phyloP scores from a whole-genome alignment of 306 rosid species.

The Geum urbanum region DNA sequence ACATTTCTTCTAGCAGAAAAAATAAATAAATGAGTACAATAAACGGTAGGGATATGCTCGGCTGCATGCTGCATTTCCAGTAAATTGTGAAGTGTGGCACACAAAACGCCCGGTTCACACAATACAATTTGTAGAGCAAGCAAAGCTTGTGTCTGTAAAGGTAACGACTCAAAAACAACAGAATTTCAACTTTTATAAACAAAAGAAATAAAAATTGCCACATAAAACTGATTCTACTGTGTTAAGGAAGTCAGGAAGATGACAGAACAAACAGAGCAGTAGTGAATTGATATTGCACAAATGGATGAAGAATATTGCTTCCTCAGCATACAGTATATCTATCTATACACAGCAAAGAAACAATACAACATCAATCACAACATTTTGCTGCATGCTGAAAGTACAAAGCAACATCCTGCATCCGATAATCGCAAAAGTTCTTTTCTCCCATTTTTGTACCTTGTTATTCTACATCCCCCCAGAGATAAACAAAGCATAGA shows the following conservation, averaged over 20 bases:
- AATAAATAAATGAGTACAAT: not conserved
- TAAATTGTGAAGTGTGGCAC: not conserved
- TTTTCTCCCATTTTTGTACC: slow-evolving; percentile 28
- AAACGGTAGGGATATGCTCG: not conserved
- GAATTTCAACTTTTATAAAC: not conserved
- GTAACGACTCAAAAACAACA: not conserved
- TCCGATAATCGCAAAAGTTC: slow-evolving; percentile 29
- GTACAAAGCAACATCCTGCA: slow-evolving; percentile 42
- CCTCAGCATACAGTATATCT: slow-evolving; percentile 23
- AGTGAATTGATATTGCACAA: not conserved
- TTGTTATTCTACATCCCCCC: slow-evolving; percentile 59
- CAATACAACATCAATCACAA: slow-evolving; percentile 26
- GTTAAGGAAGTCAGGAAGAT: not conserved
- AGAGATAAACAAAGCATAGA: slow-evolving; percentile 43
- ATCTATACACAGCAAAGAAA: slow-evolving; percentile 26
- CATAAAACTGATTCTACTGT: not conserved
- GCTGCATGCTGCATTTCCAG: not conserved
- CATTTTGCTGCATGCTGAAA: slow-evolving; percentile 38
- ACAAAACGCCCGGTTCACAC: not conserved
- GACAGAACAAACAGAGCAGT: not conserved
- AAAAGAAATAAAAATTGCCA: no score
- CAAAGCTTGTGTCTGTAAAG: not conserved
- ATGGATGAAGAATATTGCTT: slow-evolving; percentile 10
- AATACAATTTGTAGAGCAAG: not conserved
- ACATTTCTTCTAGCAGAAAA: not conserved